Conservation (phyloP, 106 monocot genomes). For the Xerophyta viscosa region DNA sequence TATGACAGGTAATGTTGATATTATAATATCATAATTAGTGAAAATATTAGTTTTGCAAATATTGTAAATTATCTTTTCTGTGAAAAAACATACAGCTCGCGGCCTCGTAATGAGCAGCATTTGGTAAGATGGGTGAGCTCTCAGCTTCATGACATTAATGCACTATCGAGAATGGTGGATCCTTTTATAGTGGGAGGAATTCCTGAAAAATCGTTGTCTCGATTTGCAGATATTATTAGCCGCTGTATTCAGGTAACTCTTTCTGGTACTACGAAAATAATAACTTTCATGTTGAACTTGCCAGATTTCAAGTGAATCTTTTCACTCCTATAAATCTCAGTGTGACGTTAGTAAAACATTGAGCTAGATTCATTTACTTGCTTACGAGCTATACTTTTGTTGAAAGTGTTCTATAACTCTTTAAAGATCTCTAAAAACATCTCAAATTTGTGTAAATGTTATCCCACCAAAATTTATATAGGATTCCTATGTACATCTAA, state of each 20-base stretch:
- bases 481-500: too few relatives aligned
- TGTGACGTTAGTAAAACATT: too few relatives aligned
- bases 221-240: slow-evolving; percentile 96
- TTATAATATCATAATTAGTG: background rate
- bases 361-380: too few relatives aligned
- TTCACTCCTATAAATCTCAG: too few relatives aligned
- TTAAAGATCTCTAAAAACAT: too few relatives aligned
- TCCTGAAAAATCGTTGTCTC: slow-evolving; percentile 77
- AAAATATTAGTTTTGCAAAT: background rate
- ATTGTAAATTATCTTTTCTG: background rate
- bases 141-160: slow-evolving; percentile 83
- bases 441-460: too few relatives aligned
- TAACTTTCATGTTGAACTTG: too few relatives aligned
- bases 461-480: too few relatives aligned
- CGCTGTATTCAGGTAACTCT: slow-evolving; percentile 98
- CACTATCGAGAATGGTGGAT: slow-evolving; percentile 82
- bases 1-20: slow-evolving; percentile 56
- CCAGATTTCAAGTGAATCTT: too few relatives aligned
- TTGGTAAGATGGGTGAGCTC: slow-evolving; percentile 91
- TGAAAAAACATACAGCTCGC: slow-evolving; percentile 42
- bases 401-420: too few relatives aligned
- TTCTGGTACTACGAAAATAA: too few relatives aligned
- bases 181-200: slow-evolving; percentile 57
- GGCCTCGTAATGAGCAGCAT: slow-evolving; percentile 71
- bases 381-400: too few relatives aligned